Conservation (phyloP, 228 moss, liverwort and hornwort genomes). For the Sphagnum magellanicum region DNA sequence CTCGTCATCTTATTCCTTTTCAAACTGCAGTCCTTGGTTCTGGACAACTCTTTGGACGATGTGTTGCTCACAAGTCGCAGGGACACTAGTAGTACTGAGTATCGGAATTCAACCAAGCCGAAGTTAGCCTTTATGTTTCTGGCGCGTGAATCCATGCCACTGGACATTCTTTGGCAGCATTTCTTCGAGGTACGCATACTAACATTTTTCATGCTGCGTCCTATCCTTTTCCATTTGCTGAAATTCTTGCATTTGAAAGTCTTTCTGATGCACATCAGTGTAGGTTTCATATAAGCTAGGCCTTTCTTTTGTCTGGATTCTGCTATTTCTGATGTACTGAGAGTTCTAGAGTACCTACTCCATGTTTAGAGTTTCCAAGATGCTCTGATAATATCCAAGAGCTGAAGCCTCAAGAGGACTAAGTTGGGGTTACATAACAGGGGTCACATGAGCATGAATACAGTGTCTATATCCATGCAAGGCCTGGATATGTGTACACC, state of each 20-base stretch:
- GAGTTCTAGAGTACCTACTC: neutral
- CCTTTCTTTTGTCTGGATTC: neutral
- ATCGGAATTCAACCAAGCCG: conserved; percentile 10
- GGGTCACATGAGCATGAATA: conserved; percentile 57
- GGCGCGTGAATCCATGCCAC: conserved; percentile 74
- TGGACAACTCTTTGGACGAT: neutral
- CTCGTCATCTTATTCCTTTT: conserved; percentile 31
- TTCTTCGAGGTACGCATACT: conserved; percentile 62
- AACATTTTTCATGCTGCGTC: neutral
- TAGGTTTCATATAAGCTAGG: no score
- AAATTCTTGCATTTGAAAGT: no score
- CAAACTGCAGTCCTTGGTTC: conserved; percentile 28
- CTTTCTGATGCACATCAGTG: no score
- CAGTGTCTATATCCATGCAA: conserved; percentile 54
- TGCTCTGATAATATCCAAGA: neutral
- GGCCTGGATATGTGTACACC: conserved; percentile 42
- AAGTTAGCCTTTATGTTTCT: conserved; percentile 88
- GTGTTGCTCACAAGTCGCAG: no score
- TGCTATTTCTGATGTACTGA: neutral
- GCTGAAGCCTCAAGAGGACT: neutral
- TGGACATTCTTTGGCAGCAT: conserved; percentile 86
- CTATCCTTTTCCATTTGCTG: no score
- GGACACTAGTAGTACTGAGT: neutral
- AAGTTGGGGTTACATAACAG: conserved; percentile 18
- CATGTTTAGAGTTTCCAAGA: neutral